A percentile compares a stretch with the other conserved stretches of the same genome.
Evolutionary conservation across 2,329 filamentous ascomycete species (phyloP).

Genomic region (Aspergillus sp.): DNA sequence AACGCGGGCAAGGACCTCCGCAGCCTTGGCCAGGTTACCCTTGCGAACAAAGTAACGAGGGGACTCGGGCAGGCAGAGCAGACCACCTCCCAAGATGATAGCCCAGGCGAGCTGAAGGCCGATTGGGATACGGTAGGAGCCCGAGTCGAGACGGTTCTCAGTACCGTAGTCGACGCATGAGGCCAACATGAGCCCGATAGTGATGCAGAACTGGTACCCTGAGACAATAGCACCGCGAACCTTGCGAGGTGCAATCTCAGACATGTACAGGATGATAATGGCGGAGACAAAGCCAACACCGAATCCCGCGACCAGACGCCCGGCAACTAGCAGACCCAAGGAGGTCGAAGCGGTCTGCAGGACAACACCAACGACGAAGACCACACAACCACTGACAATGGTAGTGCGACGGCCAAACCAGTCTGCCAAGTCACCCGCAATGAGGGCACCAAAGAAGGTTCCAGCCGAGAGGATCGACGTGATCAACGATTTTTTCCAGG

Average conservation of each 20-base stretch:
- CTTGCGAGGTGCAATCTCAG: conserved; percentile 72
- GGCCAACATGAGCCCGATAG: conserved; percentile 74
- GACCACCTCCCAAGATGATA: conserved; percentile 69
- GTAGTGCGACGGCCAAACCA: conserved; percentile 66
- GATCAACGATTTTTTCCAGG: conserved; percentile 61
- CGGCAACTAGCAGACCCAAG: conserved; percentile 67
- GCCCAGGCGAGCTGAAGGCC: conserved; percentile 79
- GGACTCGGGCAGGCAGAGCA: conserved; percentile 79
- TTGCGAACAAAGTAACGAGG: conserved; percentile 84
- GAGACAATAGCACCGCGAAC: conserved; percentile 79
- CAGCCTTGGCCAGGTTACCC: conserved; percentile 67
- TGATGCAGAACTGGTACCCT: conserved; percentile 82
- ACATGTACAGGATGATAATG: conserved; percentile 85
- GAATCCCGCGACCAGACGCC: conserved; percentile 73
- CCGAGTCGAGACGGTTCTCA: conserved; percentile 61
- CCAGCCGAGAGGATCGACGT: conserved; percentile 75
- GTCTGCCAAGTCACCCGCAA: conserved; percentile 77
- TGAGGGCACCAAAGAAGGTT: conserved; percentile 77
- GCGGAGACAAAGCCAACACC: conserved; percentile 81
- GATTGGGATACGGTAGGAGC: conserved; percentile 79
- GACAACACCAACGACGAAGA: conserved; percentile 70
- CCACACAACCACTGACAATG: conserved; percentile 68
- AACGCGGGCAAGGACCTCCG: conserved; percentile 63
- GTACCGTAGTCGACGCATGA: conserved; percentile 74
- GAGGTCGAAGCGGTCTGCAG: conserved; percentile 63